These are phyloP conservation scores for Gossypium sturtianum DNA, from an alignment of 345 rosid genomes.

Conservation along the genomic window DNA sequence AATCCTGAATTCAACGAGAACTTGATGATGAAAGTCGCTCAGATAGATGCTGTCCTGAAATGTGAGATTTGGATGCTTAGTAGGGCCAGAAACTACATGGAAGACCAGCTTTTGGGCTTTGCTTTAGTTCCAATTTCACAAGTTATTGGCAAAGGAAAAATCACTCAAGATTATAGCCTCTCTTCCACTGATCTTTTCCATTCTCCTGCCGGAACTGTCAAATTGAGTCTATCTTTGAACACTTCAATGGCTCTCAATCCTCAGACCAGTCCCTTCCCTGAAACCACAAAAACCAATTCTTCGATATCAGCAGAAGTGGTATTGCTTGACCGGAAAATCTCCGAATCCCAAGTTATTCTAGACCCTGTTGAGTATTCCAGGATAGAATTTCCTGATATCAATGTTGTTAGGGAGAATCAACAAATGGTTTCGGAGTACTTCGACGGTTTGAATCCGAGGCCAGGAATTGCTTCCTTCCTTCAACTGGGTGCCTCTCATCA, in stretches of 20 bases:
- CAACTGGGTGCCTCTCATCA: conserved; percentile 56
- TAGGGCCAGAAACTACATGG: conserved; percentile 74
- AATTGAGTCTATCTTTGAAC: conserved; percentile 52
- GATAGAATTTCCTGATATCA: conserved; percentile 83
- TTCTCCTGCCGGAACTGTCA: conserved; percentile 88
- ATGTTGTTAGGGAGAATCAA: conserved; percentile 60
- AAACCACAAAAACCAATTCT: conserved; percentile 23
- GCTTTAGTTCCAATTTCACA: conserved; percentile 70
- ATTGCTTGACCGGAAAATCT: conserved; percentile 58
- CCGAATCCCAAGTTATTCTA: conserved; percentile 37
- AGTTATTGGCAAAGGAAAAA: conserved; percentile 58
- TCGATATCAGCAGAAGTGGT: conserved; percentile 86
- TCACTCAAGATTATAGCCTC: conserved; percentile 62
- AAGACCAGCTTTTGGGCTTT: conserved; percentile 93
- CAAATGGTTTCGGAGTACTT: conserved; percentile 76
- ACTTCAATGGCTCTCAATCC: conserved; percentile 29
- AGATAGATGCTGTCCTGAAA: conserved; percentile 73
- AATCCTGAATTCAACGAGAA: conserved; percentile 82
- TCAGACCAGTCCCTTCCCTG: conserved; percentile 8
- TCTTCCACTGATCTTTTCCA: conserved; percentile 94
- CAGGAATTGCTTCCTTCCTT: conserved; percentile 53
- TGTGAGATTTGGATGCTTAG: conserved; percentile 99
- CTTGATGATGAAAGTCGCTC: conserved; percentile 46
- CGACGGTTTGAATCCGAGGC: conserved; percentile 38
- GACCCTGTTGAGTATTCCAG: conserved; percentile 72